A percentile compares a stretch with the other conserved stretches of the same genome.
Evolutionary conservation across 2,329 filamentous ascomycete species (phyloP).

Genomic region (Hymenoscyphus scutula): DNA sequence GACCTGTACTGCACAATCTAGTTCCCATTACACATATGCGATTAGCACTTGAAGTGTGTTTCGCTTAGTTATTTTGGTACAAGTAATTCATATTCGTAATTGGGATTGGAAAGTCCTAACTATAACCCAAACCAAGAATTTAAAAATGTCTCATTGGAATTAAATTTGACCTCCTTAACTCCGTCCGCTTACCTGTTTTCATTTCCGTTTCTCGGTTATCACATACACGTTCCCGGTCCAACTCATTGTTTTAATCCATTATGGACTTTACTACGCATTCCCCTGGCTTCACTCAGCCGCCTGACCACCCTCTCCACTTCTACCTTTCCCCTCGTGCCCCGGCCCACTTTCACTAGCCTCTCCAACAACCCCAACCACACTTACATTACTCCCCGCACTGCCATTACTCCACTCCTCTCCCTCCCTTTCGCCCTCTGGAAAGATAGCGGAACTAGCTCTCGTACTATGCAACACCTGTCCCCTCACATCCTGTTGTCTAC

Average conservation of each 20-base stretch:
- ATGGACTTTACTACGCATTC: not conserved
- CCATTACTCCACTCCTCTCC: not conserved
- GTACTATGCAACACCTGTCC: conserved; percentile 9
- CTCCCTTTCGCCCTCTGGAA: conserved; percentile 4
- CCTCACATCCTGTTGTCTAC: not conserved
- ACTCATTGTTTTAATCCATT: not conserved
- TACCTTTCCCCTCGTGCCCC: not conserved
- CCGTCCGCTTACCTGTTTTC: no score
- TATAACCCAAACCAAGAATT: no score
- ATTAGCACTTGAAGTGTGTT: no score
- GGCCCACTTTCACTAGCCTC: not conserved
- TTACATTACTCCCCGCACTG: not conserved
- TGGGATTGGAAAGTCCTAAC: no score
- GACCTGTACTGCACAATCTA: no score
- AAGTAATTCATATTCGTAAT: no score
- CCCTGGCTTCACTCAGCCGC: not conserved
- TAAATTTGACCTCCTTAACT: no score
- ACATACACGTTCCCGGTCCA: no score
- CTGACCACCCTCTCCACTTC: not conserved
- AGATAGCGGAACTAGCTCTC: conserved; percentile 13
- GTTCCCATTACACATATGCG: no score
- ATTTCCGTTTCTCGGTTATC: no score
- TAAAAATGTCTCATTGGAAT: no score
- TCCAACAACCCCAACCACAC: not conserved
- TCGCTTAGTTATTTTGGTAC: no score